Percentiles rank a stretch among this genome's conserved stretches.
These are phyloP conservation scores for Dicorynia guianensis DNA, from an alignment of 306 rosid species.

Conservation along the genomic window DNA sequence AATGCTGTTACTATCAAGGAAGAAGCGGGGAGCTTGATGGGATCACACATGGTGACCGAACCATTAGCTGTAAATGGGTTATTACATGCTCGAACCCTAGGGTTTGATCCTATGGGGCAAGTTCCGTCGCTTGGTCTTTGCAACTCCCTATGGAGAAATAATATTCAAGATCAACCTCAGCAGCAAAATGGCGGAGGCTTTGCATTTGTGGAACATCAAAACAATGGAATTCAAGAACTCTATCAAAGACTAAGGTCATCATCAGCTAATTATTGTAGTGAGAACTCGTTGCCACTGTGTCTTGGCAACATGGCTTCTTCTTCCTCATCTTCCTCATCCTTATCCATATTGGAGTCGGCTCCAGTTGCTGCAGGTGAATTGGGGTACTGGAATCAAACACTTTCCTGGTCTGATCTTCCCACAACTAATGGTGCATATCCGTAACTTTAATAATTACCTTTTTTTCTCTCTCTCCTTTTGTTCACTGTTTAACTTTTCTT, in stretches of 20 bases:
- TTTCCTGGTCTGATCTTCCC: constrained; percentile 84
- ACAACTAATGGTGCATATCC: constrained; percentile 86
- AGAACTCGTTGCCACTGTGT: constrained; percentile 50
- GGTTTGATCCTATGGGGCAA: constrained; percentile 64
- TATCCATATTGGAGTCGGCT: constrained; percentile 69
- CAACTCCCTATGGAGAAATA: constrained; percentile 76
- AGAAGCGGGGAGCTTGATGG: constrained; percentile 54
- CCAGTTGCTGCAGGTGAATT: constrained; percentile 65
- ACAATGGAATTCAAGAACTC: constrained; percentile 76
- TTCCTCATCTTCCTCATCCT: constrained; percentile 42
- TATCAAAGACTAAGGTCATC: constrained; percentile 78
- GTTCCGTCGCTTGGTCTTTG: constrained; percentile 62
- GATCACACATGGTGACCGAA: constrained; percentile 60
- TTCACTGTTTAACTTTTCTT: background rate
- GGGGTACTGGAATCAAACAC: constrained; percentile 86
- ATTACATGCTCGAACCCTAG: constrained; percentile 49
- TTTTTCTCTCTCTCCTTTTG: background rate
- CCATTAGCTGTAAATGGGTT: constrained; percentile 43
- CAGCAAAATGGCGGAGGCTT: constrained; percentile 45
- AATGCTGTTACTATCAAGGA: constrained; percentile 54
- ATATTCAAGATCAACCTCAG: constrained; percentile 46
- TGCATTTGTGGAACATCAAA: constrained; percentile 52
- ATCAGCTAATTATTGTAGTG: constrained; percentile 51
- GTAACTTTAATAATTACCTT: constrained; percentile 41
- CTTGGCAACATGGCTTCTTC: constrained; percentile 61